Conservation (phyloP, 2,329 filamentous ascomycete genomes). For the Daldinia sp. region DNA sequence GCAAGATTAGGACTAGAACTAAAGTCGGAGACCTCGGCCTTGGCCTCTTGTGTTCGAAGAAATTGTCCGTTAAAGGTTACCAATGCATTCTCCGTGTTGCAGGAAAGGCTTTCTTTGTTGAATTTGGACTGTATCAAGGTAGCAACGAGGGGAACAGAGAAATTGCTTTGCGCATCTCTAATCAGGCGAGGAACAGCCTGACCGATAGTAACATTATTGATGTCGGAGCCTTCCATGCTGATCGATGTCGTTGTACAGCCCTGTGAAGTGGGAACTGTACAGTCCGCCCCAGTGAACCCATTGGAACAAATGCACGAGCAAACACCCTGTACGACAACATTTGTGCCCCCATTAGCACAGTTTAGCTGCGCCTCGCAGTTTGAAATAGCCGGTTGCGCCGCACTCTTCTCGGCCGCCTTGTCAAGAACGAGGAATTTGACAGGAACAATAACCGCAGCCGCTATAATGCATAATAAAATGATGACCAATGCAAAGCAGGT, state of each 20-base stretch:
- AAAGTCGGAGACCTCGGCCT: constrained; percentile 47
- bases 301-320: constrained; percentile 92
- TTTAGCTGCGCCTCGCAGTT: constrained; percentile 71
- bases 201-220: constrained; percentile 82
- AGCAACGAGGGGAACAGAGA: constrained; percentile 79
- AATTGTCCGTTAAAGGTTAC: constrained; percentile 80
- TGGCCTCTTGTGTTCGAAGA: constrained; percentile 51
- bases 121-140: constrained; percentile 80
- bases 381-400: constrained; percentile 55
- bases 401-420: constrained; percentile 54
- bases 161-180: constrained; percentile 72
- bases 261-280: constrained; percentile 59
- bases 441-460: constrained; percentile 86
- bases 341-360: constrained; percentile 86
- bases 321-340: constrained; percentile 72
- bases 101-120: constrained; percentile 80
- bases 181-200: constrained; percentile 82
- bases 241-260: constrained; percentile 65
- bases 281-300: constrained; percentile 77
- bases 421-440: constrained; percentile 72
- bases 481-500: constrained; percentile 75
- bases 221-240: constrained; percentile 57
- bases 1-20: constrained; percentile 41
- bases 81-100: constrained; percentile 85
- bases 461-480: constrained; percentile 76